phyloP scores from a whole-genome alignment of 2,329 filamentous ascomycete genomes.

The Cladosporium sphaerospermum region DNA sequence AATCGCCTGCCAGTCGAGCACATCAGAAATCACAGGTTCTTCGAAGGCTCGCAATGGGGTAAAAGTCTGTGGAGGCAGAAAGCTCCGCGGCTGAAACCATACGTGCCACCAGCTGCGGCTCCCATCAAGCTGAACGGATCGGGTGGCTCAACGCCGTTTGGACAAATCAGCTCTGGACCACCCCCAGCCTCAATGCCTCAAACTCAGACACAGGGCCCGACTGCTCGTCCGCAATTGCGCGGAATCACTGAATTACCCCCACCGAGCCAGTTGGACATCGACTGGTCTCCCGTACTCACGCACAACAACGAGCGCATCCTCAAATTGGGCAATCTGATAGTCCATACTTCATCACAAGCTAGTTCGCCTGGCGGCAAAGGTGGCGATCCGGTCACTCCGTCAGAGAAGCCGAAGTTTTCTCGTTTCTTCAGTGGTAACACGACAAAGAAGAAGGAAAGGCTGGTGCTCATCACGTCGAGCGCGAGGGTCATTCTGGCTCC shows the following conservation, averaged over 20 bases:
- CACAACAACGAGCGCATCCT: constrained; percentile 88
- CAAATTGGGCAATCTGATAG: constrained; percentile 85
- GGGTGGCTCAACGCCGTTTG: constrained; percentile 18
- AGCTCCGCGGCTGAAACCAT: constrained; percentile 78
- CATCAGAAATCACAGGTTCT: constrained; percentile 94
- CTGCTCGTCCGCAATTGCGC: constrained; percentile 57
- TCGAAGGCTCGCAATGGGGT: constrained; percentile 79
- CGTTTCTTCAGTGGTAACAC: constrained; percentile 89
- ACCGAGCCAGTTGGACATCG: constrained; percentile 94
- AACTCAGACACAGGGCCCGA: constrained; percentile 8
- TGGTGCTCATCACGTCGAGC: constrained; percentile 92
- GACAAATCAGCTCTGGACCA: constrained; percentile 32
- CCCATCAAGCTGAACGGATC: constrained; percentile 27
- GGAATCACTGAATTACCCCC: constrained; percentile 93
- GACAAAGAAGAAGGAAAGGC: constrained; percentile 83
- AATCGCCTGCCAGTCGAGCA: constrained; percentile 86
- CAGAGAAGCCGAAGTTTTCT: constrained; percentile 67
- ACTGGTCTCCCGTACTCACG: constrained; percentile 94
- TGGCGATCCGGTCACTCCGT: constrained; percentile 56
- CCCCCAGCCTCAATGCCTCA: constrained; percentile 8
- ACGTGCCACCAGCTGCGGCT: constrained; percentile 56
- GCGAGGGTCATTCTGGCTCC: constrained; percentile 85
- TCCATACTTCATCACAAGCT: constrained; percentile 70
- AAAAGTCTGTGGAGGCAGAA: constrained; percentile 82
- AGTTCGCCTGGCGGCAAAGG: constrained; percentile 67